These are phyloP conservation scores for Pleurotus platypus DNA, from an alignment of 768 basidiomycete species.

Conservation along the genomic window DNA sequence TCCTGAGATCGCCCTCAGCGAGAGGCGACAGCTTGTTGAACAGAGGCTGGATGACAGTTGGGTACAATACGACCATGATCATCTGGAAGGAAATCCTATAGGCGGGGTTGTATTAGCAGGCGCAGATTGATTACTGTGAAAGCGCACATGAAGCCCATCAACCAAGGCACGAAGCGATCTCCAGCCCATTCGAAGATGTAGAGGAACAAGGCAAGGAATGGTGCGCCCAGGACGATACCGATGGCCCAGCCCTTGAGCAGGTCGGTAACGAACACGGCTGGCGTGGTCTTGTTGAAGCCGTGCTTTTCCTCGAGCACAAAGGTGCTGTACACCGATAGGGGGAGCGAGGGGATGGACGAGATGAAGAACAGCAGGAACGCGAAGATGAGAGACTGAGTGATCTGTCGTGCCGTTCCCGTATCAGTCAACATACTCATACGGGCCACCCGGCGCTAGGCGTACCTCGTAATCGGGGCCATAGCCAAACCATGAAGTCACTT, in stretches of 20 bases:
- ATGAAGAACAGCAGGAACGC: slow-evolving; percentile 61
- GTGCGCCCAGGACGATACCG: slow-evolving; percentile 69
- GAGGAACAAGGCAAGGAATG: slow-evolving; percentile 85
- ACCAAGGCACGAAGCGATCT: slow-evolving; percentile 86
- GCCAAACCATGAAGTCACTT: slow-evolving; percentile 46
- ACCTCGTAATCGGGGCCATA: slow-evolving; percentile 77
- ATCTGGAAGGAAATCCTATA: slow-evolving; percentile 78
- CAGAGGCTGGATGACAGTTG: slow-evolving; percentile 86
- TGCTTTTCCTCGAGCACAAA: slow-evolving; percentile 95
- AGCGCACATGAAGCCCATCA: slow-evolving; percentile 88
- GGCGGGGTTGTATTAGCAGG: not conserved
- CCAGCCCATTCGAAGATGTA: slow-evolving; percentile 93
- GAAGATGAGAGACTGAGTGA: slow-evolving; percentile 80
- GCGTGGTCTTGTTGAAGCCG: slow-evolving; percentile 95
- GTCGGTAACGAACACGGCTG: slow-evolving; percentile 71
- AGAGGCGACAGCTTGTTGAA: slow-evolving; percentile 97
- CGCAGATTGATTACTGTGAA: not conserved
- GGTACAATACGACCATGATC: slow-evolving; percentile 78
- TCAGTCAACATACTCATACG: no score
- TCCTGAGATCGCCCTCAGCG: slow-evolving; percentile 69
- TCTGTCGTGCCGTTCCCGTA: slow-evolving; percentile 39
- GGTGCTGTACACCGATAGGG: slow-evolving; percentile 79
- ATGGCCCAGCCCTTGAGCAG: slow-evolving; percentile 76
- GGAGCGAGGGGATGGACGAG: slow-evolving; percentile 67
- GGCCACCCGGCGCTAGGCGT: slow-evolving; percentile 14